Conservation (phyloP, 768 basidiomycete species). For the Pleurotus platypus region DNA sequence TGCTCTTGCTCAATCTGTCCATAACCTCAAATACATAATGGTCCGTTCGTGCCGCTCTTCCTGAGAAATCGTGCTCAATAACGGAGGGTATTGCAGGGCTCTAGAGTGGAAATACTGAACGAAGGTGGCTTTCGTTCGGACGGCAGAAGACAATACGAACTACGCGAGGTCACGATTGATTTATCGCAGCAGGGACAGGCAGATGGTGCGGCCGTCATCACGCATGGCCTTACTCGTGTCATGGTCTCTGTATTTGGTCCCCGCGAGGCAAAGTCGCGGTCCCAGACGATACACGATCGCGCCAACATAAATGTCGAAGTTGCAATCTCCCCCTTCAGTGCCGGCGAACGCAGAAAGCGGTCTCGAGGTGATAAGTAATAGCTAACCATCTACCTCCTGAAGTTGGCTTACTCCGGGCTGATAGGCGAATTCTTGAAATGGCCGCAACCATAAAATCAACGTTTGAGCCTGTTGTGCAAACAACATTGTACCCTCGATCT, state of each 20-base stretch:
- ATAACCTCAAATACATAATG: constrained; percentile 12
- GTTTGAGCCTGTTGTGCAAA: constrained; percentile 93
- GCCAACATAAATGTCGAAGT: constrained; percentile 90
- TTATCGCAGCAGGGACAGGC: constrained; percentile 72
- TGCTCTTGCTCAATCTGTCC: too few species aligned
- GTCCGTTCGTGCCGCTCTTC: constrained; percentile 15
- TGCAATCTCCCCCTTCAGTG: constrained; percentile 82
- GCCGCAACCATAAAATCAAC: constrained; percentile 87
- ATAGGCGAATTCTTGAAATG: constrained; percentile 83
- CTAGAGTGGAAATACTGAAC: constrained; percentile 73
- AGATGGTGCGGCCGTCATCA: constrained; percentile 81
- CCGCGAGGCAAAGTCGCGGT: constrained; percentile 79
- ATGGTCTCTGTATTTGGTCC: constrained; percentile 90
- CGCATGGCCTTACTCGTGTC: constrained; percentile 90
- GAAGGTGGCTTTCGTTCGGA: constrained; percentile 89
- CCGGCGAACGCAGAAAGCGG: constrained; percentile 73
- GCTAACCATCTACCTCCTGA: neutral
- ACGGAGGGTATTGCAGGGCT: constrained; percentile 27
- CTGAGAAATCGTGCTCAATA: neutral
- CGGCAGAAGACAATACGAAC: constrained; percentile 87
- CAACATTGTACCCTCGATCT: constrained; percentile 86
- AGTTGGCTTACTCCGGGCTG: constrained; percentile 9
- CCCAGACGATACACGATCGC: constrained; percentile 80
- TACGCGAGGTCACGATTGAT: constrained; percentile 78
- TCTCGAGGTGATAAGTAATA: constrained; percentile 81